Evolutionary conservation across 768 basidiomycete species (phyloP).

Genomic region (Neoboletus brunneissimus): DNA sequence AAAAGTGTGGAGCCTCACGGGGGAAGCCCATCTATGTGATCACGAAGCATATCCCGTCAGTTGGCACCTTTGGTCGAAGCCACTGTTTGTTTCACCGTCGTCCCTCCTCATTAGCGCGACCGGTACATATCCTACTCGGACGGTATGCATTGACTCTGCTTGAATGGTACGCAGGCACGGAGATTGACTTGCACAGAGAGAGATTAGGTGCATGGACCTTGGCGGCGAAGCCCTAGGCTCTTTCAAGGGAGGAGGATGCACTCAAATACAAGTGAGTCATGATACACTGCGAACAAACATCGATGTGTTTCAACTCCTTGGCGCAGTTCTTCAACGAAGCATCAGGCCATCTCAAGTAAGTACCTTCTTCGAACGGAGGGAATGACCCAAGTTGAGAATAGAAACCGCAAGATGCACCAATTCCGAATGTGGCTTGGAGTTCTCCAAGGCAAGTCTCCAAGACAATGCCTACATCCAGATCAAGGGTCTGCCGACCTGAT

Average conservation of each 20-base stretch:
- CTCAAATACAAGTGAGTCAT: conserved; percentile 41
- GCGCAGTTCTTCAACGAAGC: conserved; percentile 40
- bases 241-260: conserved; percentile 42
- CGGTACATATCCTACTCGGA: conserved; percentile 32
- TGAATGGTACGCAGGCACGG: background rate
- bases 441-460: conserved; percentile 39
- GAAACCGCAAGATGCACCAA: conserved; percentile 34
- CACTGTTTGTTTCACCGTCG: conserved; percentile 17
- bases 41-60: conserved; percentile 42
- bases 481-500: conserved; percentile 36
- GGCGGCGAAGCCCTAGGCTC: conserved; percentile 39
- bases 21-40: conserved; percentile 43
- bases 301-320: conserved; percentile 1
- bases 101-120: conserved; percentile 26
- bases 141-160: conserved; percentile 23
- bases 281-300: background rate
- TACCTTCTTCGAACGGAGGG: conserved; percentile 5
- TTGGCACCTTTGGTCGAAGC: conserved; percentile 13
- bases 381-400: conserved; percentile 11
- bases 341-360: conserved; percentile 37
- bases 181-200: conserved; percentile 31
- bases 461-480: conserved; percentile 43
- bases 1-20: conserved; percentile 42
- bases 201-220: conserved; percentile 44
- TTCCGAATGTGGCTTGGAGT: conserved; percentile 39